Evolutionary conservation across 345 rosid genomes (phyloP).

Genomic region (Clausena lansium): DNA sequence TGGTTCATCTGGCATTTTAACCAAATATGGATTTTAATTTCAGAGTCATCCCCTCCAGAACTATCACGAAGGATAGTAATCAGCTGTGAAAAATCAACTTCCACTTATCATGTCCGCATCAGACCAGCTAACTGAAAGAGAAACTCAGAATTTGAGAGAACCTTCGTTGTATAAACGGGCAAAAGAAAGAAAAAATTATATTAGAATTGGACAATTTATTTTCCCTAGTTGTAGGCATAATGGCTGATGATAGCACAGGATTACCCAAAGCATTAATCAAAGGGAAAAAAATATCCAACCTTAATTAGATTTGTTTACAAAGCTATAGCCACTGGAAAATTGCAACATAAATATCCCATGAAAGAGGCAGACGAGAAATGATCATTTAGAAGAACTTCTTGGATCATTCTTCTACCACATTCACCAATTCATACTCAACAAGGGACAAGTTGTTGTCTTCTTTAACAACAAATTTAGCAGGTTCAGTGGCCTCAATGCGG

Average conservation of each 20-base stretch:
- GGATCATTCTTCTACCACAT: slow-evolving; percentile 41
- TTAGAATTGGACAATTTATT: background rate
- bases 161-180: background rate
- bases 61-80: background rate
- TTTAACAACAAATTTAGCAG: slow-evolving; percentile 35
- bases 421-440: slow-evolving; percentile 57
- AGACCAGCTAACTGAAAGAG: no score
- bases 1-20: no score
- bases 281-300: background rate
- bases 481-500: slow-evolving; percentile 39
- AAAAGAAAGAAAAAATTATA: background rate
- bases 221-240: background rate
- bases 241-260: background rate
- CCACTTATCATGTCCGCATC: no score
- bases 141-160: no score
- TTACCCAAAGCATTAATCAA: background rate
- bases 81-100: background rate
- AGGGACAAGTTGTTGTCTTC: slow-evolving; percentile 45
- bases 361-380: background rate
- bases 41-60: no score
- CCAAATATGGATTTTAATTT: no score
- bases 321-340: background rate
- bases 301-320: slow-evolving; percentile 11
- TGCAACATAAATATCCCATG: slow-evolving; percentile 8
- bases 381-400: background rate